These are phyloP conservation scores for Clavispora carvajalis DNA, from an alignment of 805 yeast species.

Conservation along the genomic window DNA sequence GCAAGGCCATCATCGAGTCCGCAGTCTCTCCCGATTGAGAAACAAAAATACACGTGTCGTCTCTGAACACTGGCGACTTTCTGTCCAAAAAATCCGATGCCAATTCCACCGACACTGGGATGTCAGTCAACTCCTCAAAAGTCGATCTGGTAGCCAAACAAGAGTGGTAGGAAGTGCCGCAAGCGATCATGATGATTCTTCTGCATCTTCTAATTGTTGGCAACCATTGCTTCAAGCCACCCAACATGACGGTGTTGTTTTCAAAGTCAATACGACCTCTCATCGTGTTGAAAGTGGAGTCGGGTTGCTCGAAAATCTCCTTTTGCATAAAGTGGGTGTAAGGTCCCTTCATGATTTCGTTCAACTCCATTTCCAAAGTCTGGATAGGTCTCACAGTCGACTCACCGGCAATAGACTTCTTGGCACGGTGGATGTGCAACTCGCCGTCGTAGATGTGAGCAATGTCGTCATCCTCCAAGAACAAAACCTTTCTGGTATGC, in stretches of 20 bases:
- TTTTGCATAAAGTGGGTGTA: slow-evolving; percentile 97
- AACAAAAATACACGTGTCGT: slow-evolving; percentile 94
- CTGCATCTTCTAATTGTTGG: slow-evolving; percentile 90
- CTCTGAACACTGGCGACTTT: slow-evolving; percentile 94
- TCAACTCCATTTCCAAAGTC: slow-evolving; percentile 93
- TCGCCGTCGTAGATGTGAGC: slow-evolving; percentile 98
- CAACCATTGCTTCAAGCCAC: slow-evolving; percentile 82
- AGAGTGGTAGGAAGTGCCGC: slow-evolving; percentile 99
- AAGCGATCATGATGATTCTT: slow-evolving; percentile 95
- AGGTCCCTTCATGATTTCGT: slow-evolving; percentile 97
- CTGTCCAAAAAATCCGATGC: slow-evolving; percentile 96
- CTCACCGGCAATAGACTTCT: slow-evolving; percentile 70
- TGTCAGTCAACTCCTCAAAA: slow-evolving; percentile 93
- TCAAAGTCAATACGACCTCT: slow-evolving; percentile 97
- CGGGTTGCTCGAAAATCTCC: slow-evolving; percentile 98
- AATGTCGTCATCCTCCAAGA: slow-evolving; percentile 96
- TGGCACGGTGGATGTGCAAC: slow-evolving; percentile 95
- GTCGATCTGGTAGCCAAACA: slow-evolving; percentile 95
- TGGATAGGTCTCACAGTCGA: slow-evolving; percentile 95
- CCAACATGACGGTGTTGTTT: slow-evolving; percentile 68
- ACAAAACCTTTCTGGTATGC: slow-evolving; percentile 94
- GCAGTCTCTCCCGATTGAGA: slow-evolving; percentile 99
- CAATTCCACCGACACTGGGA: slow-evolving; percentile 87
- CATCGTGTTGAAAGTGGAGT: slow-evolving; percentile 97
- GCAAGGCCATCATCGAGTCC: slow-evolving; percentile 90